Evolutionary conservation across 306 rosid genomes (phyloP), one percentile per base, ranked within the genome.

Genomic region (Comarum palustre): DNA sequence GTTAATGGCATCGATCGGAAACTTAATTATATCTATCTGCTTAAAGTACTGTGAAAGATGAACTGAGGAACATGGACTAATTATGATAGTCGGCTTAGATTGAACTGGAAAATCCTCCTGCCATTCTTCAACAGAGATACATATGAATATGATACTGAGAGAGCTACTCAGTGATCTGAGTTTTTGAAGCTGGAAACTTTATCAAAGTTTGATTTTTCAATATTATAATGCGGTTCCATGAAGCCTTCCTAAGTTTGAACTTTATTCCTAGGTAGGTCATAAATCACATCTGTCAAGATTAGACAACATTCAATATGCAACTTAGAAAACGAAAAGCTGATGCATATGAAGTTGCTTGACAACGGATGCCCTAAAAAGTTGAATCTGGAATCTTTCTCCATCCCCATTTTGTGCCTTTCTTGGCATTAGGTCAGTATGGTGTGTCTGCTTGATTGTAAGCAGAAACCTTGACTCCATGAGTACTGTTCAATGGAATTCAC

Each of bases 1-100:
- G 78, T 58, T 46, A 45, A 80, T 69, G 78, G 77, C 80, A n/a
- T n/a, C n/a, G n/a, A 65, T 65, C 60, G 52, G 82, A 61, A 78
- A 75, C 71, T 77, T 55, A 68, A 77, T 72, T 19, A 76, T 71
- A 66, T 42, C 47, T 22, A 12, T 22, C 11, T 39, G 60, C 54
- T 59, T 62, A 76, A 63, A 77, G 12, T 74, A 70, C 16, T 36
- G 80, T 32, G 36, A 32, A 19, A 32, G 66, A 31, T 29, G 24
- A 61, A 61, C 4, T 32, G 66, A 73, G 20, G 55, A 76, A 76
- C 81, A 79, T 82, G 87, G 71, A 60, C 71, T 68, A 77, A 80
- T 89, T 58, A 84, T 81, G 79, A 72, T 71, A 71, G 82, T 72
- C 66, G 66, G 43, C 66, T 7, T 7, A 46, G 31, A 38, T 47